These are phyloP conservation scores for Pseudocercospora musae DNA, from an alignment of 2,329 filamentous ascomycete genomes.

Conservation along the genomic window DNA sequence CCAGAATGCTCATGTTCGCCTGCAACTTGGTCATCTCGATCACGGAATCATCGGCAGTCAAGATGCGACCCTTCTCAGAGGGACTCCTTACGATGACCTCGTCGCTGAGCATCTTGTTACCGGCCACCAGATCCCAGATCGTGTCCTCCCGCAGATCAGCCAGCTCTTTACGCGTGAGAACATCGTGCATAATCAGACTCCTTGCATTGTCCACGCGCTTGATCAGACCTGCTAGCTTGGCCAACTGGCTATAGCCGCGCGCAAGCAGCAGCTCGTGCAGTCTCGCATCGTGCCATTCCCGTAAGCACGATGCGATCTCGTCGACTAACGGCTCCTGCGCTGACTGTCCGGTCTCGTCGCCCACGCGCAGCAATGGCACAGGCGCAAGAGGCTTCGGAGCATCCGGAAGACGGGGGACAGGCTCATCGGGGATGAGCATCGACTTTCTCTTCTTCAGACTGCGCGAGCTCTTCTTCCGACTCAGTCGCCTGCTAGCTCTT, in stretches of 20 bases:
- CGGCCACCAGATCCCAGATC: constrained; percentile 90
- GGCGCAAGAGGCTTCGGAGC: constrained; percentile 80
- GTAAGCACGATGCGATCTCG: constrained; percentile 92
- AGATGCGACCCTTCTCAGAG: constrained; percentile 72
- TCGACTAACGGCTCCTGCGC: constrained; percentile 87
- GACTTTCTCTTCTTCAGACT: constrained; percentile 23
- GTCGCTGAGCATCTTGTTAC: constrained; percentile 89
- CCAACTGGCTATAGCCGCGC: constrained; percentile 75
- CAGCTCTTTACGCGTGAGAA: constrained; percentile 83
- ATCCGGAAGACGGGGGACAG: constrained; percentile 58
- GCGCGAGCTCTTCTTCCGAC: constrained; percentile 26
- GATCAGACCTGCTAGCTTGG: constrained; percentile 77
- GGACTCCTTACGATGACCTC: constrained; percentile 95
- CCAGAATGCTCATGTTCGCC: constrained; percentile 90
- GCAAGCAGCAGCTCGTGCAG: constrained; percentile 85
- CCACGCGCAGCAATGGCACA: constrained; percentile 95
- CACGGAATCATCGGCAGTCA: constrained; percentile 90
- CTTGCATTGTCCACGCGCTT: constrained; percentile 78
- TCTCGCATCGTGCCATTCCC: constrained; percentile 98
- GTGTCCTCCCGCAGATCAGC: constrained; percentile 77
- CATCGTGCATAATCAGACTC: constrained; percentile 88
- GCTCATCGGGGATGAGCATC: constrained; percentile 24
- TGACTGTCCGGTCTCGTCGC: constrained; percentile 92
- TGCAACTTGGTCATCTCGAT: constrained; percentile 88
- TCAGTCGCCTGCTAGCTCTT: constrained; percentile 31